Evolutionary conservation across 371 early-diverging fungal genomes (phyloP).

Genomic region (Coemansia linderi): DNA sequence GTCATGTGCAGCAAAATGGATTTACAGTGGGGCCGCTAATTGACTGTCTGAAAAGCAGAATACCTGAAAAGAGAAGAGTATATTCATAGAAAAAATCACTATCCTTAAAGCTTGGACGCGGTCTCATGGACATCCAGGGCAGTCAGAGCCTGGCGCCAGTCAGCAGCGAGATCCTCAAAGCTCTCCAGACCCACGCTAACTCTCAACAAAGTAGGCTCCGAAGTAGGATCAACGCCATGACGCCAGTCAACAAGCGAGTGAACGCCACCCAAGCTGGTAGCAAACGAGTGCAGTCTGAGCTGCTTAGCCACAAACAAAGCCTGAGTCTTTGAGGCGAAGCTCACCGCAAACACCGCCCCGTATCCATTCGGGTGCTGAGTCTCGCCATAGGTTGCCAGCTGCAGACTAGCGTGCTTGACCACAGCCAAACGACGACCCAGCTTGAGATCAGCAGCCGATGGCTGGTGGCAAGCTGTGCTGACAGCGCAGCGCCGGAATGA

Average conservation of each 20-base stretch:
- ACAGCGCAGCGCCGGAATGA: conserved; percentile 21
- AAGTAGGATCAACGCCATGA: conserved; percentile 53
- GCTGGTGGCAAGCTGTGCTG: conserved; percentile 23
- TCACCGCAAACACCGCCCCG: conserved; percentile 48
- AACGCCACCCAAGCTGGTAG: conserved; percentile 70
- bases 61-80: not conserved
- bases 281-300: conserved; percentile 51
- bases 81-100: not conserved
- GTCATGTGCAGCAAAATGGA: too few relatives aligned
- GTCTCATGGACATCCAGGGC: conserved; percentile 31
- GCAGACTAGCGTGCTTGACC: conserved; percentile 46
- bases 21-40: too few relatives aligned
- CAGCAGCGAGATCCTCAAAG: conserved; percentile 63
- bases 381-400: conserved; percentile 9
- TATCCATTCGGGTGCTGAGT: conserved; percentile 49
- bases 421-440: conserved; percentile 28
- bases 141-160: conserved; percentile 53
- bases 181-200: conserved; percentile 69
- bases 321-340: conserved; percentile 35
- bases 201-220: conserved; percentile 59
- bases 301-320: conserved; percentile 53
- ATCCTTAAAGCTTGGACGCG: conserved; percentile 24
- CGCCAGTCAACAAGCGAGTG: conserved; percentile 67
- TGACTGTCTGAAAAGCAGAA: too few relatives aligned
- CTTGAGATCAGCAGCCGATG: conserved; percentile 22